Evolutionary conservation across 768 basidiomycete genomes (phyloP).

Genomic region (Auricularia heimuer): DNA sequence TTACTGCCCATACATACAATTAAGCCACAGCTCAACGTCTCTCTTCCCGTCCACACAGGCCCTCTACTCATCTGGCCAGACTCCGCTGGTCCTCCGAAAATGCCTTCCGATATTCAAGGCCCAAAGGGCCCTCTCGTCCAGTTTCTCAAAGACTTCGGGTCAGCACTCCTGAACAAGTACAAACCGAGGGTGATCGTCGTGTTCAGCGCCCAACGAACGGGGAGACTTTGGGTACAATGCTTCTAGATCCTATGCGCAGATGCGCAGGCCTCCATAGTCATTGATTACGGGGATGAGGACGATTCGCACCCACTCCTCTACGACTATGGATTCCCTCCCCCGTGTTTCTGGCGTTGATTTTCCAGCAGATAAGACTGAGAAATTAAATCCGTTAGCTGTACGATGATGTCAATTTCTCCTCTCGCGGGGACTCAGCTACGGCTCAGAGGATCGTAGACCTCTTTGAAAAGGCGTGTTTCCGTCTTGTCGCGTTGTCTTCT

Average conservation of each 20-base stretch:
- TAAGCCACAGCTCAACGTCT: background rate
- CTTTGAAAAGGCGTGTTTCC: constrained; percentile 37
- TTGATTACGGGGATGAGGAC: constrained; percentile 59
- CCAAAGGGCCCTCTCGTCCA: constrained; percentile 42
- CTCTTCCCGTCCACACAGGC: background rate
- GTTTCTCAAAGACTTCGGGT: constrained; percentile 61
- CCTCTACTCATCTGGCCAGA: constrained; percentile 38
- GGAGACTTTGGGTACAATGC: constrained; percentile 42
- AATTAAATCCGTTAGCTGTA: constrained; percentile 32
- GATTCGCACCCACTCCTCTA: constrained; percentile 51
- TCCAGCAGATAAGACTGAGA: background rate
- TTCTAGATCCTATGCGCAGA: background rate
- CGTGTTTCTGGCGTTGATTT: background rate
- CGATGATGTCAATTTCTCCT: constrained; percentile 50
- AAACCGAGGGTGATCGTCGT: constrained; percentile 67
- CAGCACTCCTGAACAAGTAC: constrained; percentile 55
- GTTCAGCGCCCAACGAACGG: constrained; percentile 64
- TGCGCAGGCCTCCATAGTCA: constrained; percentile 33
- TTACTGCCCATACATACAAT: background rate
- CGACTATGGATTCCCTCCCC: constrained; percentile 59
- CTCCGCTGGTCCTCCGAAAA: background rate
- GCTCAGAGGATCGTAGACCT: constrained; percentile 51
- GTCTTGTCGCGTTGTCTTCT: background rate
- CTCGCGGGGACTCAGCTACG: constrained; percentile 48
- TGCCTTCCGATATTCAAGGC: constrained; percentile 25